Conservation (phyloP, 2,329 filamentous ascomycete genomes). For the Dendrostoma leiphaemia region DNA sequence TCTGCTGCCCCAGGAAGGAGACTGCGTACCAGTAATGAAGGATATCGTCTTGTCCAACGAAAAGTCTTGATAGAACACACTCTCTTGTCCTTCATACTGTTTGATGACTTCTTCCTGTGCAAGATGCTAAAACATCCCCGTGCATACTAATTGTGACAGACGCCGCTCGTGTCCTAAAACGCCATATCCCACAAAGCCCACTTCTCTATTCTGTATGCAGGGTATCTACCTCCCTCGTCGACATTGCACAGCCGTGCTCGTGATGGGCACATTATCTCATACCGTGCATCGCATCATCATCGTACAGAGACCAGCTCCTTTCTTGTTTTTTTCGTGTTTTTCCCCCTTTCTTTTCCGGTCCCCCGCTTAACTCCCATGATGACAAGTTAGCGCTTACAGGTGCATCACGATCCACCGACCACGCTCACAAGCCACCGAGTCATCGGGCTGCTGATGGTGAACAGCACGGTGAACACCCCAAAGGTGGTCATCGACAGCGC, state of each 20-base stretch:
- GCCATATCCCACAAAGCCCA: neutral
- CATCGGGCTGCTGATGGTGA: constrained; percentile 49
- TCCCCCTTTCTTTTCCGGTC: neutral
- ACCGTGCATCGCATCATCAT: neutral
- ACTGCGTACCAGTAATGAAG: no score
- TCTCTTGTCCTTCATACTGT: no score
- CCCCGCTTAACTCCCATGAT: neutral
- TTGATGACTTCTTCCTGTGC: no score
- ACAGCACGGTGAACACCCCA: constrained; percentile 54
- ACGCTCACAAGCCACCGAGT: constrained; percentile 34
- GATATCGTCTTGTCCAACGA: no score
- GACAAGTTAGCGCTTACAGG: neutral
- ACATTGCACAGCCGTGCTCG: no score
- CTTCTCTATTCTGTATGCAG: constrained; percentile 9
- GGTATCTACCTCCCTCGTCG: no score
- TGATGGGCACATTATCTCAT: neutral
- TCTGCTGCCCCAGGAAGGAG: no score
- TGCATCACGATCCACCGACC: constrained; percentile 24
- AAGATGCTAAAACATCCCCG: neutral
- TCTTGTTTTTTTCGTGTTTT: neutral
- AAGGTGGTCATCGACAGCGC: constrained; percentile 57
- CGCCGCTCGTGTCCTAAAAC: neutral
- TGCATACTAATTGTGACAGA: neutral
- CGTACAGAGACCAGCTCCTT: neutral
- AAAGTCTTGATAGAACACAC: no score